Evolutionary conservation across 441 rosid genomes (phyloP).

Genomic region (Pelargonium myrrhifolium): DNA sequence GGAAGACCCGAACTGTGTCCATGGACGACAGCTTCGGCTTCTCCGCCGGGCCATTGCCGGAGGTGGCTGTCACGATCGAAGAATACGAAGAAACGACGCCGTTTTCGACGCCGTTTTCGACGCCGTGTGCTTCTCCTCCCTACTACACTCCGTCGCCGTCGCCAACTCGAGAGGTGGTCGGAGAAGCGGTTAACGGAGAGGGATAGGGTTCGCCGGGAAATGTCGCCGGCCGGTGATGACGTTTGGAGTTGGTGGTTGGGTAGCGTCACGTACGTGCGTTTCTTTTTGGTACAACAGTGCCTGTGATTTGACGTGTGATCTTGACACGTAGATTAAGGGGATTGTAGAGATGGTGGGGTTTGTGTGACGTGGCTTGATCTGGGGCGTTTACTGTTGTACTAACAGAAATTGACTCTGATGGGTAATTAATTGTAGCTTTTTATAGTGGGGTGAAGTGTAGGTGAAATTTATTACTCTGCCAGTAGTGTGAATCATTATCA

Average conservation of each 20-base stretch:
- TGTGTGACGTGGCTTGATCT: neutral
- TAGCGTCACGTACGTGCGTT: neutral
- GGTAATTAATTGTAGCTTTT: too few relatives aligned
- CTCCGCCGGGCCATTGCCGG: neutral
- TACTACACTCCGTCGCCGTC: slow-evolving; percentile 56
- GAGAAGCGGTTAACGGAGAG: neutral
- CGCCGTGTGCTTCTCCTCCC: slow-evolving; percentile 60
- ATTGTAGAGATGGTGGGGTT: neutral
- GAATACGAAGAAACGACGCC: slow-evolving; percentile 18
- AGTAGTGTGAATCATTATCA: too few relatives aligned
- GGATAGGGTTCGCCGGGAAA: neutral
- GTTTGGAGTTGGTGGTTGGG: neutral
- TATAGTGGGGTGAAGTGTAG: too few relatives aligned
- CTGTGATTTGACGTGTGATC: too few relatives aligned
- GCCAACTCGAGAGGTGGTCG: slow-evolving; percentile 32
- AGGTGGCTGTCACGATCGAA: slow-evolving; percentile 13
- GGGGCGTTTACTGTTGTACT: too few relatives aligned
- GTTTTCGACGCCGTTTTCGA: slow-evolving; percentile 59
- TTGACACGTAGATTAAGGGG: too few relatives aligned
- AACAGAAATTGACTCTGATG: too few relatives aligned
- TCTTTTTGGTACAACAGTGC: neutral
- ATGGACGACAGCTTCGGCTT: neutral
- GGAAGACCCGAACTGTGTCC: neutral
- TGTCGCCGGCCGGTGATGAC: too few relatives aligned
- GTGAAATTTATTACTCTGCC: too few relatives aligned